Base-by-base conservation (phyloP, 768 basidiomycete genomes). In the Tylopilus rubrobrunneus region DNA sequence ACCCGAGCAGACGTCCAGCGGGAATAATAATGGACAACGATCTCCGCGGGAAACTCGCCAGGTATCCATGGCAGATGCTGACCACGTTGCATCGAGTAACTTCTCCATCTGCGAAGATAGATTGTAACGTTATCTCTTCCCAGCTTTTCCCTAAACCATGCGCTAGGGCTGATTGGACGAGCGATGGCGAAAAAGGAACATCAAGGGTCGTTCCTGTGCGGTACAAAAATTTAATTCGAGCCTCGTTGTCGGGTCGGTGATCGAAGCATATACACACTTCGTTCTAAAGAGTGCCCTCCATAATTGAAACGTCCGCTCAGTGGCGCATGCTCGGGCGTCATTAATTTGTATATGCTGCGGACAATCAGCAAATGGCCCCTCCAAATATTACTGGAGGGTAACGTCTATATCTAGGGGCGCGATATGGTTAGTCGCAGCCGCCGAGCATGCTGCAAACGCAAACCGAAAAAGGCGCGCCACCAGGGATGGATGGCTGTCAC, bases 41-140 rank as follows among this genome's bases (percentile, higher is more conserved):
- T 63, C 61, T 68, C 65, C 65, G 65, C 65, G 65, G 65, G 63
- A 66, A 60, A 61, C 36, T 11, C 10, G 48, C 40, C 57, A 33
- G 19, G 65, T 67, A 60, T 66, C 66, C 66, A 67, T 66, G 66
- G 45, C 10, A 31, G 31, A 31, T 31, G 10, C 25, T 31, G 31
- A 31, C 55, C 64, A 68, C 66, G 65, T 60, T 60, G 58, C 52
- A 34, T 66, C 49, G 56, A 57, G 45, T 53, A 36, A 33, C 60
- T 56, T 54, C 53, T 46, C 21, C 54, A 59, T 45, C 55, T 60
- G 55, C 48, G 36, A 66, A 66, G 57, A 50, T 41, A 53, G 53
- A 45, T 49, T 53, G 58, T 52, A 53, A 64, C 61, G 63, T 64
- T 56, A 66, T 64, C 55, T 42, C 50, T 28, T 56, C 55, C 39